Percentiles rank a stretch among this genome's conserved stretches.
Conservation (phyloP, 306 rosid species). For the Inga laurina region DNA sequence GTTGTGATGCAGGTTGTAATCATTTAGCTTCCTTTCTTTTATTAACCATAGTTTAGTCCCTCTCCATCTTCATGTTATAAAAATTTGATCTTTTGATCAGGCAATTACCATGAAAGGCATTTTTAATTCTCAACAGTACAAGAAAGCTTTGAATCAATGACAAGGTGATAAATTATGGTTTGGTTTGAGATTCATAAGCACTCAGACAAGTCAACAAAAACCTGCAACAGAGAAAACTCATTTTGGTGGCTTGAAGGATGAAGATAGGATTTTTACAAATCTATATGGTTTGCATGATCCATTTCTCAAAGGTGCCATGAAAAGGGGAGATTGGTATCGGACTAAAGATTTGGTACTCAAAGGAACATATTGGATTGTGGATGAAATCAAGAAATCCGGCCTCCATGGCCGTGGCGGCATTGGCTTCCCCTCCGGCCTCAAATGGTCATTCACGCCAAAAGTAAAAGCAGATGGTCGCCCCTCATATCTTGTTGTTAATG, state of each 20-base stretch:
- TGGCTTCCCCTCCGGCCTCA: conserved; percentile 96
- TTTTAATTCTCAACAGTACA: neutral
- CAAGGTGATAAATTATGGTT: neutral
- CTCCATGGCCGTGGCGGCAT: conserved; percentile 88
- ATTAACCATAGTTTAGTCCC: no score
- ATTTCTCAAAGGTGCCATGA: conserved; percentile 96
- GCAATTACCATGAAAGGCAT: neutral
- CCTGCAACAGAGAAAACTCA: conserved; percentile 84
- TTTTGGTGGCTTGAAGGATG: conserved; percentile 94
- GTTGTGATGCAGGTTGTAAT: no score
- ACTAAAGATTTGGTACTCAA: conserved; percentile 89
- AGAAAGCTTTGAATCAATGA: neutral
- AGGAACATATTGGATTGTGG: conserved; percentile 96
- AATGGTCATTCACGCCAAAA: conserved; percentile 99
- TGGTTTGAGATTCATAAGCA: conserved; percentile 70
- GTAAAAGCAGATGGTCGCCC: conserved; percentile 87
- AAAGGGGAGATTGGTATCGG: conserved; percentile 90
- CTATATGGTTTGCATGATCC: conserved; percentile 93
- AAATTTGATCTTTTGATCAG: neutral
- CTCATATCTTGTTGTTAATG: conserved; percentile 94
- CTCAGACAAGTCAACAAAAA: conserved; percentile 67
- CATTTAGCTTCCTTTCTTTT: no score
- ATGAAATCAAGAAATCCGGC: conserved; percentile 93
- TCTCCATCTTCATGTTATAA: neutral
- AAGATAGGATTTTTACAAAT: conserved; percentile 94